phyloP scores from a whole-genome alignment of 352 stramenopile species.

The Phytophthora podocarpi region DNA sequence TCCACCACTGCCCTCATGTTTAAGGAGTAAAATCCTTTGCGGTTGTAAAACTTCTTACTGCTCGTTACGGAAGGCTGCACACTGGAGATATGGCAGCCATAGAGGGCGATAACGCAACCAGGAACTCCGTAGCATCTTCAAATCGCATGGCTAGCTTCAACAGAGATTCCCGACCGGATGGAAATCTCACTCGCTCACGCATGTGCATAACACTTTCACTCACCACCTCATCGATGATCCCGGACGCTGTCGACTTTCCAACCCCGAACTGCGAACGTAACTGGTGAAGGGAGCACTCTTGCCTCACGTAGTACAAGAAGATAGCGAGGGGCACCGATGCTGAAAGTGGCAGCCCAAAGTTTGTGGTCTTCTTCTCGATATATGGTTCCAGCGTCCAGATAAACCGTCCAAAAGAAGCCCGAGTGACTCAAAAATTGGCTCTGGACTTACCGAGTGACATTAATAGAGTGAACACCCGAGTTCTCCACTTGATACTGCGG shows the following conservation, averaged over 20 bases:
- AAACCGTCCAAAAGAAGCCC: background rate
- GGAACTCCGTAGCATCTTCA: slow-evolving; percentile 2
- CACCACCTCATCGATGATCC: background rate
- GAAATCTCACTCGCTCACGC: background rate
- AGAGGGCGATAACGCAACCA: background rate
- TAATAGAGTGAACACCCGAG: no score
- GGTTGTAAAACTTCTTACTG: slow-evolving; percentile 1
- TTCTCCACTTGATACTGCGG: no score
- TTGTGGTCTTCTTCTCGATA: background rate
- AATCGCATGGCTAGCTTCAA: background rate
- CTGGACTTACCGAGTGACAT: no score
- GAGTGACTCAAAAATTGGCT: no score
- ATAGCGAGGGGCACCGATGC: background rate
- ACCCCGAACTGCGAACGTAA: slow-evolving; percentile 3
- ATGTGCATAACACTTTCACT: background rate
- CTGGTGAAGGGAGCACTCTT: slow-evolving; percentile 1
- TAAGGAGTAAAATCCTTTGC: slow-evolving; percentile 5
- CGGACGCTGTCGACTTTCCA: background rate
- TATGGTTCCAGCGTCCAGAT: slow-evolving; percentile 6
- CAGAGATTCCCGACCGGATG: no score
- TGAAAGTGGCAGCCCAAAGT: background rate
- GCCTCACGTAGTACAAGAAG: background rate
- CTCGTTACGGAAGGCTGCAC: background rate
- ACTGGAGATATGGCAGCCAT: background rate
- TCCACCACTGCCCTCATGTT: slow-evolving; percentile 6